Conservation (phyloP, 768 basidiomycete genomes). For the Cyclocybe cylindracea region DNA sequence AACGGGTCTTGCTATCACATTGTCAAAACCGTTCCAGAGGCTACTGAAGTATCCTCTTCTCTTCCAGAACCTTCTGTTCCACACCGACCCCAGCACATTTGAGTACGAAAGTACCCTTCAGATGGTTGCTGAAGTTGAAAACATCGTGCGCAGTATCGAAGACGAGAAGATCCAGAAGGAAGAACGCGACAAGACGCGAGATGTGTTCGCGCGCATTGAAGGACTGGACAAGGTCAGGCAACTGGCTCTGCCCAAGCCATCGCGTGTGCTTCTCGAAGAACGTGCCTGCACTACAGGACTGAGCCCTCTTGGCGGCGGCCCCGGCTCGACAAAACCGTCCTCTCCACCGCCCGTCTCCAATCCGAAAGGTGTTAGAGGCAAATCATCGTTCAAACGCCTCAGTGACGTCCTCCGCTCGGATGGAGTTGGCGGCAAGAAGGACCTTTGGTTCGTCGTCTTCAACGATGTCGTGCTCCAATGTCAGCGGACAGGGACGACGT, state of each 20-base stretch:
- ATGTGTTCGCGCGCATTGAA: constrained; percentile 95
- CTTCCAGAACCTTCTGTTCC: constrained; percentile 95
- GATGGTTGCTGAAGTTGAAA: constrained; percentile 97
- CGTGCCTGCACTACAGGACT: constrained; percentile 46
- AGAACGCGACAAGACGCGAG: constrained; percentile 92
- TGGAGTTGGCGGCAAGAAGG: constrained; percentile 71
- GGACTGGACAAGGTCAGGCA: constrained; percentile 94
- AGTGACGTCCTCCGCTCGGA: constrained; percentile 81
- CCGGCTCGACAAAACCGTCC: constrained; percentile 29
- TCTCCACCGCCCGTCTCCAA: constrained; percentile 42
- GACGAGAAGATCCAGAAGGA: constrained; percentile 98
- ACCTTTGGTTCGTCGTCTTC: constrained; percentile 94
- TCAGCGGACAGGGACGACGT: constrained; percentile 87
- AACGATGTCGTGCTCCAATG: constrained; percentile 95
- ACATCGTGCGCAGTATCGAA: constrained; percentile 94
- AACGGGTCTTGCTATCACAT: constrained; percentile 90
- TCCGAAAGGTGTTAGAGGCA: constrained; percentile 72
- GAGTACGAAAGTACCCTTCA: constrained; percentile 96
- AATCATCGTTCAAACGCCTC: constrained; percentile 85
- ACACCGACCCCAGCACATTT: constrained; percentile 95
- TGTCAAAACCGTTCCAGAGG: constrained; percentile 97
- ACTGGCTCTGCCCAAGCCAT: constrained; percentile 87
- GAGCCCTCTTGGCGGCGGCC: constrained; percentile 26
- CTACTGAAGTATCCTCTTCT: constrained; percentile 95
- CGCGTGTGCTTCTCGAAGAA: constrained; percentile 86